phyloP scores from a whole-genome alignment of 2,329 filamentous ascomycete genomes.

The Diatrype stigma region DNA sequence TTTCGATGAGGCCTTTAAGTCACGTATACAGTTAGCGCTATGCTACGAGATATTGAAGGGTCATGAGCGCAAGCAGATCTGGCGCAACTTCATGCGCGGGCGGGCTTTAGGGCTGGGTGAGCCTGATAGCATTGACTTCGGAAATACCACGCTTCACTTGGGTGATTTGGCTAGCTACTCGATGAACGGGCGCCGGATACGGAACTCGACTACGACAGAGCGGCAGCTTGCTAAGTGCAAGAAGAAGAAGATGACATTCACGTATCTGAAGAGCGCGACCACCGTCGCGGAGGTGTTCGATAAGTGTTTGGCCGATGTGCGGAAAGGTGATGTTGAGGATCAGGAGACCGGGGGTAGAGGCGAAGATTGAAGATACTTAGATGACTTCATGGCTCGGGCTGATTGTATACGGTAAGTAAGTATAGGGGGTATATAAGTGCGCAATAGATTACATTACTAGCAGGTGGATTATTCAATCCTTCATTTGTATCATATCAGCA shows the following conservation, averaged over 20 bases:
- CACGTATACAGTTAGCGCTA: slow-evolving; percentile 14
- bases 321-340: slow-evolving; percentile 1
- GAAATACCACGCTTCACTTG: not conserved
- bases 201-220: not conserved
- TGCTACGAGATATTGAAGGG: slow-evolving; percentile 13
- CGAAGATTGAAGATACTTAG: not conserved
- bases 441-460: no score
- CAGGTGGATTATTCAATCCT: no score
- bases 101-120: slow-evolving; percentile 3
- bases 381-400: not conserved
- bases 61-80: slow-evolving; percentile 10
- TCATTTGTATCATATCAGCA: no score
- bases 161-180: not conserved
- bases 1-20: slow-evolving; percentile 21
- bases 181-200: not conserved
- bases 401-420: not conserved
- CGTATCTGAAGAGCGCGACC: not conserved
- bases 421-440: no score
- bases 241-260: slow-evolving; percentile 1
- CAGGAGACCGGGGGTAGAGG: not conserved
- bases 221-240: slow-evolving; percentile 1
- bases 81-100: slow-evolving; percentile 13
- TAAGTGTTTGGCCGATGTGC: not conserved
- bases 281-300: not conserved
- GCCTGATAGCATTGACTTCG: not conserved